Evolutionary conservation across 2,329 filamentous ascomycete genomes (phyloP).

Genomic region (Aphanoascus verrucosus): DNA sequence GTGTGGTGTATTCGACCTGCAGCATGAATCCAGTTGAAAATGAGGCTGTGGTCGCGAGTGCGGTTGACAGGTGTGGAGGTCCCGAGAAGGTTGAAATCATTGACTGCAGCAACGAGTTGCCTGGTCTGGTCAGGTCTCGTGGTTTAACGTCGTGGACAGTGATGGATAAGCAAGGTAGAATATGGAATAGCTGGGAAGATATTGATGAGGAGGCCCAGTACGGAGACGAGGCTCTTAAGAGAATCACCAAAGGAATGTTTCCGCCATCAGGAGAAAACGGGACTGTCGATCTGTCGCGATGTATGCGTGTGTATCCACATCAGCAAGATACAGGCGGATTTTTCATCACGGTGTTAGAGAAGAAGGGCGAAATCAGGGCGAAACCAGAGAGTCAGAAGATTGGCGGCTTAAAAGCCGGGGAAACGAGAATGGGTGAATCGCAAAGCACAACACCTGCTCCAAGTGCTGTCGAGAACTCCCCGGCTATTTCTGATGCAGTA

Average conservation of each 20-base stretch:
- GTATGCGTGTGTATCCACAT: conserved; percentile 90
- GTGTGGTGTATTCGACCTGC: conserved; percentile 96
- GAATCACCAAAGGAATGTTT: conserved; percentile 76
- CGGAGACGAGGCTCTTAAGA: conserved; percentile 49
- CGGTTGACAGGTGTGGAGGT: conserved; percentile 83
- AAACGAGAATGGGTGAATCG: conserved; percentile 8
- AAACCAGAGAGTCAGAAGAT: conserved; percentile 51
- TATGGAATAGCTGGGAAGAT: conserved; percentile 74
- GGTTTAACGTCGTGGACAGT: conserved; percentile 79
- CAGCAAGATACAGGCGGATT: conserved; percentile 94
- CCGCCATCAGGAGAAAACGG: conserved; percentile 48
- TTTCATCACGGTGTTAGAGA: conserved; percentile 93
- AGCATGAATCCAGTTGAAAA: conserved; percentile 99
- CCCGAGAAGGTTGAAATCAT: conserved; percentile 68
- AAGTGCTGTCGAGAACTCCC: conserved; percentile 23
- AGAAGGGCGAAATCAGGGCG: conserved; percentile 73
- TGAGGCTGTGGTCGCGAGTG: conserved; percentile 78
- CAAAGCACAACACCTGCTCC: not conserved
- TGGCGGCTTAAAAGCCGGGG: conserved; percentile 22
- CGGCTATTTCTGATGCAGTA: not conserved
- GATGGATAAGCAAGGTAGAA: conserved; percentile 71
- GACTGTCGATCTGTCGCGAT: conserved; percentile 69
- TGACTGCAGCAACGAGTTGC: conserved; percentile 69
- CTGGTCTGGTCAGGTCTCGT: conserved; percentile 61
- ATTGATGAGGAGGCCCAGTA: conserved; percentile 57